phyloP scores from a whole-genome alignment of 768 basidiomycete species.

The Boletellus ananas region DNA sequence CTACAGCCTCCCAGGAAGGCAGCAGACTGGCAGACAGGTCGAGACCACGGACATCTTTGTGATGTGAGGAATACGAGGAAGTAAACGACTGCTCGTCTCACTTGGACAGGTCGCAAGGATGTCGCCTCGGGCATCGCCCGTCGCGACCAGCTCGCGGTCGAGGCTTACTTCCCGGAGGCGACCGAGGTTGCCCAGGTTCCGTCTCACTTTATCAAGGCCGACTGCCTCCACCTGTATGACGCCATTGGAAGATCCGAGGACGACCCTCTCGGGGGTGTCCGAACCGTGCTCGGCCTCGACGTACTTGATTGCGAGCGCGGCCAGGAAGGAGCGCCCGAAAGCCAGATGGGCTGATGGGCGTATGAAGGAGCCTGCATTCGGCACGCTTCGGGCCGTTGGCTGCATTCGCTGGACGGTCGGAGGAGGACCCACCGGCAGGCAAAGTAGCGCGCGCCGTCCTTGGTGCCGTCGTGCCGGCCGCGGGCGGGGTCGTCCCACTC shows the following conservation, averaged over 20 bases:
- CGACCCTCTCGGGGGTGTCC: slow-evolving; percentile 53
- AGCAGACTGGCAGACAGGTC: slow-evolving; percentile 79
- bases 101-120: slow-evolving; percentile 63
- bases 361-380: slow-evolving; percentile 75
- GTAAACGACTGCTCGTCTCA: slow-evolving; percentile 35
- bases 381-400: slow-evolving; percentile 40
- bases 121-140: slow-evolving; percentile 45
- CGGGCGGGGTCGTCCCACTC: slow-evolving; percentile 89
- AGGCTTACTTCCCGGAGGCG: slow-evolving; percentile 77
- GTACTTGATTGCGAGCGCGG: slow-evolving; percentile 76
- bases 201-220: slow-evolving; percentile 71
- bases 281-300: slow-evolving; percentile 57
- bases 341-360: slow-evolving; percentile 55
- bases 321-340: slow-evolving; percentile 68
- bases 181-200: slow-evolving; percentile 61
- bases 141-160: slow-evolving; percentile 61
- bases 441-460: slow-evolving; percentile 79
- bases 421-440: slow-evolving; percentile 53
- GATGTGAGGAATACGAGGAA: slow-evolving; percentile 9
- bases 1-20: slow-evolving; percentile 65
- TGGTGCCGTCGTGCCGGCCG: slow-evolving; percentile 85
- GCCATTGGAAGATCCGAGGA: slow-evolving; percentile 79
- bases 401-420: slow-evolving; percentile 9
- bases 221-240: slow-evolving; percentile 86
- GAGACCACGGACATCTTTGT: slow-evolving; percentile 67